Conservation (phyloP, 768 basidiomycete genomes). For the Leccinum fibrillosum region DNA sequence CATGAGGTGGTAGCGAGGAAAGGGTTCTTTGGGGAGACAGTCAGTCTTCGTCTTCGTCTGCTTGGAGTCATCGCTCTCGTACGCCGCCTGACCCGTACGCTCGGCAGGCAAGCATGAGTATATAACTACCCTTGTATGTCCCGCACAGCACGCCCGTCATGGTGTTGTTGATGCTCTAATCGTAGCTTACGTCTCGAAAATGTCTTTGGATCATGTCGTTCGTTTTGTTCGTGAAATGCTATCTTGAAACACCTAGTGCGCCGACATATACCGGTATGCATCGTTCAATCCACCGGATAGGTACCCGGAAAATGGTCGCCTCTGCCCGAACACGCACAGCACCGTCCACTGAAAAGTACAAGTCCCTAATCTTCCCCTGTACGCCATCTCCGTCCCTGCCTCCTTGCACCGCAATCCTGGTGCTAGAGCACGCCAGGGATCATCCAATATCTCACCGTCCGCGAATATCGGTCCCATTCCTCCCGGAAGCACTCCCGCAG, state of each 20-base stretch:
- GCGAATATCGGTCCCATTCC: background rate
- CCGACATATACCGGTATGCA: too few relatives aligned
- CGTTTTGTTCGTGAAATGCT: background rate
- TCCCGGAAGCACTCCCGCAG: background rate
- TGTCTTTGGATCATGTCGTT: background rate
- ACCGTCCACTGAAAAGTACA: background rate
- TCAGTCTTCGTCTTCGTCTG: conserved; percentile 9
- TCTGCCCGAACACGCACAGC: background rate
- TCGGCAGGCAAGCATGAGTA: background rate
- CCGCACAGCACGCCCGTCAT: background rate
- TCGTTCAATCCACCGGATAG: too few relatives aligned
- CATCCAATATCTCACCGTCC: background rate
- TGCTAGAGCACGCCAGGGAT: background rate
- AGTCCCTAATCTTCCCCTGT: background rate
- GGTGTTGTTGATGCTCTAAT: background rate
- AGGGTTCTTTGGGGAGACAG: background rate
- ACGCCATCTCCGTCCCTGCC: too few relatives aligned
- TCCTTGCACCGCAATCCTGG: background rate
- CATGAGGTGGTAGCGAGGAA: background rate
- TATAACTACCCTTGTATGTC: conserved; percentile 7
- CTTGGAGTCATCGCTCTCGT: conserved; percentile 9
- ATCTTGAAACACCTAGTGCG: background rate
- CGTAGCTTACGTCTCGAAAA: background rate
- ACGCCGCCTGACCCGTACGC: background rate
- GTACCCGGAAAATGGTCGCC: background rate